These are phyloP conservation scores for Sphagnum tenellum DNA, from an alignment of 225 moss, liverwort and hornwort species.

Conservation along the genomic window DNA sequence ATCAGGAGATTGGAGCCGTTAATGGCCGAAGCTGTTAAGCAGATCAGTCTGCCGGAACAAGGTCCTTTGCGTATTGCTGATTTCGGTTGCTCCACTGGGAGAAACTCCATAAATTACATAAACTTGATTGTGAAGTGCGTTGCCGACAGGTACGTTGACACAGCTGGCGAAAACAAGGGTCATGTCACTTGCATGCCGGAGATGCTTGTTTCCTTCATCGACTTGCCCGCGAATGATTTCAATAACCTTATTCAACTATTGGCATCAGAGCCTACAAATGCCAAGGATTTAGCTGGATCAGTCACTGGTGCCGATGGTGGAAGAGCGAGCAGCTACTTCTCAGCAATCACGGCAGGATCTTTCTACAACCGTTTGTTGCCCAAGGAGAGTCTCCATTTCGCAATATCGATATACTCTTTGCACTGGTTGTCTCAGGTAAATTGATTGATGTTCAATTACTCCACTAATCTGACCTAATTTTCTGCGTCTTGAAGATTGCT, in stretches of 20 bases:
- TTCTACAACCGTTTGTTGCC: constrained; percentile 5
- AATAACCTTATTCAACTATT: constrained; percentile 3
- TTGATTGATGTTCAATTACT: no score
- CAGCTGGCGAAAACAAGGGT: no score
- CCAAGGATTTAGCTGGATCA: not conserved
- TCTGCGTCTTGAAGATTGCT: no score
- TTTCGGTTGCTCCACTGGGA: constrained; percentile 2
- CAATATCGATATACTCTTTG: not conserved
- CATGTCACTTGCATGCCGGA: not conserved
- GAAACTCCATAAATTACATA: not conserved
- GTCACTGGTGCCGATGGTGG: not conserved
- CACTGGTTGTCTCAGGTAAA: constrained; percentile 5
- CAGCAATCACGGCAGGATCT: not conserved
- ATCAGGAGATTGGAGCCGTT: not conserved
- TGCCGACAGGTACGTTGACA: no score
- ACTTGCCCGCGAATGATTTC: constrained; percentile 6
- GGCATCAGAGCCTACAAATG: no score
- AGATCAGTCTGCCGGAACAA: not conserved
- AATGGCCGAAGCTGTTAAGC: not conserved
- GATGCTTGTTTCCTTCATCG: constrained; percentile 1
- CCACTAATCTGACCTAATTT: no score
- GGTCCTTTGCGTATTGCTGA: not conserved
- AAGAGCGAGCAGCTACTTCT: not conserved
- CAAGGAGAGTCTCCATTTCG: constrained; percentile 1
- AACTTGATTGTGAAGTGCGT: not conserved